These are phyloP conservation scores for Emergomyces pasteurianus DNA, from an alignment of 2,329 filamentous ascomycete species.

Conservation along the genomic window DNA sequence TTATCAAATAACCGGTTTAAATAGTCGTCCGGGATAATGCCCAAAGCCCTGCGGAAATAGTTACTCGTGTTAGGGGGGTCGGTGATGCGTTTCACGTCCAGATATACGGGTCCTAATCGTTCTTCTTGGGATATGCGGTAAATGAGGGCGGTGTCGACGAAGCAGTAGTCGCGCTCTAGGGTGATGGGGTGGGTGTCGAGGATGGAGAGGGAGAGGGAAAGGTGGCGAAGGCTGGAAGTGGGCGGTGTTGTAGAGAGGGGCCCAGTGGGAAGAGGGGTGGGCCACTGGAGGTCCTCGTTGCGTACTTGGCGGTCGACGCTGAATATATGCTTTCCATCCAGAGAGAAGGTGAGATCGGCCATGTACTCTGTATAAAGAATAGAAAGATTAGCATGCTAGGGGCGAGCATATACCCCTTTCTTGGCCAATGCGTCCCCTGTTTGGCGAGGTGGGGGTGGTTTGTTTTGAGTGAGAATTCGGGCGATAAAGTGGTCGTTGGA, in stretches of 20 bases:
- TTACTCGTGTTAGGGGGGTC: background rate
- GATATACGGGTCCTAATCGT: background rate
- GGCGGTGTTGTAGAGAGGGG: background rate
- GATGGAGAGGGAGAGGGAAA: background rate
- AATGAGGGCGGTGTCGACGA: background rate
- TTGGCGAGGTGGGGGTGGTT: no score
- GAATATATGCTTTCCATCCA: constrained; percentile 2
- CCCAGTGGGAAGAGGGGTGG: background rate
- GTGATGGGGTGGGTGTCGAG: constrained; percentile 1
- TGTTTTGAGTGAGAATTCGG: background rate
- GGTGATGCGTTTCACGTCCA: background rate
- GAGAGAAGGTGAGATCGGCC: constrained; percentile 2
- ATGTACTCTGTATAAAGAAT: background rate
- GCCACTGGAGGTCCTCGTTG: background rate
- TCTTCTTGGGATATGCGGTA: constrained; percentile 1
- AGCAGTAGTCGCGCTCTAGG: constrained; percentile 3
- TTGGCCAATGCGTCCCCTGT: no score
- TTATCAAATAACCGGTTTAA: background rate
- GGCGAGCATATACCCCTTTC: background rate
- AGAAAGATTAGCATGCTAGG: background rate
- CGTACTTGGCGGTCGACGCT: constrained; percentile 3
- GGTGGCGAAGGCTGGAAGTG: background rate
- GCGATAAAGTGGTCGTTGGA: background rate
- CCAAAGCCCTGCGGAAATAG: background rate
- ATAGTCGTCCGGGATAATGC: constrained; percentile 2